phyloP scores from a whole-genome alignment of 257 asterid species.

The Ilex asprella region DNA sequence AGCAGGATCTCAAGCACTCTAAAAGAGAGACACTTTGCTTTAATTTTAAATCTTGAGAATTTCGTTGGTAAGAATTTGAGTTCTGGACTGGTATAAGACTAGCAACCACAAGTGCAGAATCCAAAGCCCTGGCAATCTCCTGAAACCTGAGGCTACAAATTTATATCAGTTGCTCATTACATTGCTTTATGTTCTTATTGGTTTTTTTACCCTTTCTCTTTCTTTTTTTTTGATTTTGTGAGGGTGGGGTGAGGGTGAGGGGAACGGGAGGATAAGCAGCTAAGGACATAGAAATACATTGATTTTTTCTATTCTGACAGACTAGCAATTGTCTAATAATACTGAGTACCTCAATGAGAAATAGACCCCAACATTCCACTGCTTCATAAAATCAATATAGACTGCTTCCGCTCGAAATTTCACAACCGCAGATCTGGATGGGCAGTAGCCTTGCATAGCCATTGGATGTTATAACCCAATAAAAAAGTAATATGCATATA shows the following conservation, averaged over 20 bases:
- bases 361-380: constrained; percentile 92
- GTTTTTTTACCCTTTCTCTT: constrained; percentile 8
- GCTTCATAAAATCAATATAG: constrained; percentile 81
- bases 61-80: constrained; percentile 31
- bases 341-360: constrained; percentile 65
- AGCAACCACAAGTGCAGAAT: constrained; percentile 67
- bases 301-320: too few species aligned
- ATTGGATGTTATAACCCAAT: background rate
- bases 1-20: constrained; percentile 87
- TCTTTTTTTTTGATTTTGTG: constrained; percentile 6
- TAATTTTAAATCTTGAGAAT: constrained; percentile 46
- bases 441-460: constrained; percentile 56
- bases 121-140: constrained; percentile 96
- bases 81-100: constrained; percentile 45
- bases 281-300: too few species aligned
- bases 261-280: too few species aligned
- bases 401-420: constrained; percentile 77
- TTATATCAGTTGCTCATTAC: constrained; percentile 11
- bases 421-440: constrained; percentile 58
- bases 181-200: background rate
- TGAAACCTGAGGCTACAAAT: constrained; percentile 68
- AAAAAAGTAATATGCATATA: background rate
- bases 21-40: constrained; percentile 76
- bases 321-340: too few species aligned
- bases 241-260: too few species aligned